These are phyloP conservation scores for Eimeria praecox DNA, from an alignment of 169 alveolate genomes.

Conservation along the genomic window DNA sequence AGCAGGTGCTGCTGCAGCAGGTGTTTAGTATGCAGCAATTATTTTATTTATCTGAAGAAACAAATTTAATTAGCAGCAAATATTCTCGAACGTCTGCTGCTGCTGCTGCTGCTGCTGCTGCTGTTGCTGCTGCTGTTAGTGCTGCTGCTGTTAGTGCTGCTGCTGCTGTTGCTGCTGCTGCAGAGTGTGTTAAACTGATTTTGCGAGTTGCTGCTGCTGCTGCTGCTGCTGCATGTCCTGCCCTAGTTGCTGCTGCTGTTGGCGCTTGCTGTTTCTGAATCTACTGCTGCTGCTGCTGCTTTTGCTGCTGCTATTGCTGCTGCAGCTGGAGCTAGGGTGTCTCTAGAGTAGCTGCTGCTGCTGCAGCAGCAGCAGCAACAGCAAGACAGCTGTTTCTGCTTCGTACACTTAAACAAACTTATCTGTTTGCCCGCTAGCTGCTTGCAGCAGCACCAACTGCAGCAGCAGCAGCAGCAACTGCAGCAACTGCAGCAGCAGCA, in stretches of 20 bases:
- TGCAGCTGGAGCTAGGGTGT: not conserved
- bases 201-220: not conserved
- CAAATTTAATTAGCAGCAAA: not conserved
- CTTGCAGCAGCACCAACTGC: not conserved
- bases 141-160: not conserved
- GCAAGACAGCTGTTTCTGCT: conserved; percentile 4
- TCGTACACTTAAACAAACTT: too few species aligned
- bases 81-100: conserved; percentile 31
- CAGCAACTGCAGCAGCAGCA: conserved; percentile 55
- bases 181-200: not conserved
- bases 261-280: conserved; percentile 4
- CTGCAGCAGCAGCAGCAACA: conserved; percentile 45
- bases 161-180: conserved; percentile 37
- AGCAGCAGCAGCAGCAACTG: conserved; percentile 35
- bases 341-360: conserved; percentile 21
- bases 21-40: not conserved
- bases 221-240: conserved; percentile 24
- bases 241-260: not conserved
- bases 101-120: conserved; percentile 50
- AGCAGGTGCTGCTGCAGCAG: not conserved
- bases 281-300: conserved; percentile 32
- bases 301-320: not conserved
- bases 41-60: not conserved
- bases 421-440: conserved; percentile 31
- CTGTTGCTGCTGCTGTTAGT: conserved; percentile 24